Percentiles rank a stretch among this genome's conserved stretches.
These are phyloP conservation scores for Pythium vanterpoolii DNA, from an alignment of 352 stramenopile genomes.

Conservation along the genomic window DNA sequence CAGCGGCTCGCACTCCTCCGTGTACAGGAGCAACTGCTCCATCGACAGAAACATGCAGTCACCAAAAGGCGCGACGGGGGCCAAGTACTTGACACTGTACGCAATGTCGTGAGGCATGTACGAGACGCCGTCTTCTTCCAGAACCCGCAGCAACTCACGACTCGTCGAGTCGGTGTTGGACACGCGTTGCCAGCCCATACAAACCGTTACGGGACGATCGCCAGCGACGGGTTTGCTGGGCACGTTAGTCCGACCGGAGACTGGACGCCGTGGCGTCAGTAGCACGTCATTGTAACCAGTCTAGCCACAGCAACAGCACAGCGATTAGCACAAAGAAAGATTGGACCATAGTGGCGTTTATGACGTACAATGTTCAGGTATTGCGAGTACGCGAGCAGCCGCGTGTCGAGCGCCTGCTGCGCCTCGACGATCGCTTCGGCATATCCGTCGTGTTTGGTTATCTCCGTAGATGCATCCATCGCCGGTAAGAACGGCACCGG, in stretches of 20 bases:
- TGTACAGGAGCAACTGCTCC: conserved; percentile 83
- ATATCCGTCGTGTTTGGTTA: conserved; percentile 81
- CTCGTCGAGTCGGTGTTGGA: conserved; percentile 70
- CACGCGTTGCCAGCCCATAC: conserved; percentile 84
- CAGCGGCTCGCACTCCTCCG: conserved; percentile 79
- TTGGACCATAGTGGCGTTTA: too few species aligned
- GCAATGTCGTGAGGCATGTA: conserved; percentile 84
- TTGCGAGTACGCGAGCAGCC: conserved; percentile 63
- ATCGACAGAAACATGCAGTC: conserved; percentile 88
- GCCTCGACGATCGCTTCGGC: conserved; percentile 70
- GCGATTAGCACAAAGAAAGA: not conserved
- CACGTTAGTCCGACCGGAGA: conserved; percentile 47
- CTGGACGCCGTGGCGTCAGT: conserved; percentile 55
- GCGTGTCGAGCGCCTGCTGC: conserved; percentile 65
- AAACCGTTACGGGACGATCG: conserved; percentile 74
- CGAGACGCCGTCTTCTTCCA: conserved; percentile 83
- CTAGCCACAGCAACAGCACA: conserved; percentile 21
- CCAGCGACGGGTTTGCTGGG: conserved; percentile 59
- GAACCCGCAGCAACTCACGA: conserved; percentile 64
- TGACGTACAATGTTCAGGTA: conserved; percentile 72
- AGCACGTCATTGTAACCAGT: conserved; percentile 53
- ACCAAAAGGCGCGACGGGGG: conserved; percentile 72
- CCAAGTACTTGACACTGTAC: conserved; percentile 88
- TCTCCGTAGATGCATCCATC: conserved; percentile 82
- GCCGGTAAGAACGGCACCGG: conserved; percentile 65